Conservation (phyloP, 495 filamentous ascomycete genomes). For the Xylaria nigripes region DNA sequence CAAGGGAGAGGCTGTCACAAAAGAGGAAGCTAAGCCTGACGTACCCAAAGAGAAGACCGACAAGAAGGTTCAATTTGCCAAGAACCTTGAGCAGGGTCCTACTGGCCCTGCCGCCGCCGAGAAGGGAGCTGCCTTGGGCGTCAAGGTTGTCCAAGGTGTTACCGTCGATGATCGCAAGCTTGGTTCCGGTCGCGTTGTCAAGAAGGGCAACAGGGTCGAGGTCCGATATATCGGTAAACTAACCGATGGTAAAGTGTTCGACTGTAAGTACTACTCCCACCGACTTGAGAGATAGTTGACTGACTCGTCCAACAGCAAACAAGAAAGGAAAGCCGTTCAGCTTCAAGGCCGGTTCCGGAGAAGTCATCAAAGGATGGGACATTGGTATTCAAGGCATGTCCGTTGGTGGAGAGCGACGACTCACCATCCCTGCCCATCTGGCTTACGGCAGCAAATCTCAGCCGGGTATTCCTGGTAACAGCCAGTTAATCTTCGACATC, state of each 20-base stretch:
- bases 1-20: constrained; percentile 69
- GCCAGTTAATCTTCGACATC: constrained; percentile 84
- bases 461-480: constrained; percentile 82
- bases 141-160: constrained; percentile 76
- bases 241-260: constrained; percentile 84
- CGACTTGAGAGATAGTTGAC: constrained; percentile 2
- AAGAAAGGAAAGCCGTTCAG: constrained; percentile 95
- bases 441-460: constrained; percentile 77
- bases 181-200: constrained; percentile 70
- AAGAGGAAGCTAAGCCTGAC: constrained; percentile 49
- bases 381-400: constrained; percentile 87
- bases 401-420: constrained; percentile 82
- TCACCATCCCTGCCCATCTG: constrained; percentile 74
- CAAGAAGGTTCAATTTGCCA: constrained; percentile 98
- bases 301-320: constrained; percentile 57
- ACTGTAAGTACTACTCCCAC: constrained; percentile 50
- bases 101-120: constrained; percentile 50
- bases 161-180: constrained; percentile 92
- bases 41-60: constrained; percentile 50
- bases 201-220: constrained; percentile 76
- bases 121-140: constrained; percentile 46
- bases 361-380: constrained; percentile 99
- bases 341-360: constrained; percentile 86
- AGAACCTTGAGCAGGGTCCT: constrained; percentile 95
- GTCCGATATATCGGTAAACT: constrained; percentile 98